Evolutionary conservation across 495 filamentous ascomycete species (phyloP), one percentile per base, ranked within the genome.

Genomic region (Niebla homalea): DNA sequence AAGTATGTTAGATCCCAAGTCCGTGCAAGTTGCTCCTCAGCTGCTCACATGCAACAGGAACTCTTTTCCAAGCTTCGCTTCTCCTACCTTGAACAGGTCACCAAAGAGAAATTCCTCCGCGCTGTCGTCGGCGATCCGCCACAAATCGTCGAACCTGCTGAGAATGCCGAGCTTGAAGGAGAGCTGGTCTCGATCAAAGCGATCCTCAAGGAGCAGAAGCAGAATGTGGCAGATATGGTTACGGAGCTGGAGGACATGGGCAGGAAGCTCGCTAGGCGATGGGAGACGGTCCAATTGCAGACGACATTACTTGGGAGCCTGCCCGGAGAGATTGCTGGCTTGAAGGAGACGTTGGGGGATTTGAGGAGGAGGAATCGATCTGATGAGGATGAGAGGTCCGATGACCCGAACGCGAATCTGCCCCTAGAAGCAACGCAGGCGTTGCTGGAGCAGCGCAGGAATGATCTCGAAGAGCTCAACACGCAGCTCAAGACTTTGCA

Each of bases 41-140:
- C 37, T n/a, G 25, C 21, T 43, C 16, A 43, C 32, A 23, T 18
- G 16, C 40, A n/a, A 16, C 52, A 82, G 74, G 92, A 96, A 68
- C 78, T 97, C 25, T 97, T 96, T 66, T 83, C 87, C 38, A 96
- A 96, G 67, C 77, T 98, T 23, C 87, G 89, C 61, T 97, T 97
- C 71, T 93, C 86, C 57, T 97, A 77, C 59, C 60, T 69, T 51
- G 64, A 52, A 46, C 64, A 93, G 87, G 94, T 94, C 73, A 92
- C 83, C 73, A 94, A 95, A 75, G 90, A 97, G 60, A 89, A 96
- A 68, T 78, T 84, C 66, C 84, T 95, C 60, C 94, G 94, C 76
- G 89, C 89, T 66, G 94, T 96, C 70, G 87, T 90, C 16, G 85
- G 84, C 56, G 87, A 96, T 49, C 86, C 88, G 35, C 90, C 89